Conservation (phyloP, 768 basidiomycete genomes). For the Mycena latifolia region DNA sequence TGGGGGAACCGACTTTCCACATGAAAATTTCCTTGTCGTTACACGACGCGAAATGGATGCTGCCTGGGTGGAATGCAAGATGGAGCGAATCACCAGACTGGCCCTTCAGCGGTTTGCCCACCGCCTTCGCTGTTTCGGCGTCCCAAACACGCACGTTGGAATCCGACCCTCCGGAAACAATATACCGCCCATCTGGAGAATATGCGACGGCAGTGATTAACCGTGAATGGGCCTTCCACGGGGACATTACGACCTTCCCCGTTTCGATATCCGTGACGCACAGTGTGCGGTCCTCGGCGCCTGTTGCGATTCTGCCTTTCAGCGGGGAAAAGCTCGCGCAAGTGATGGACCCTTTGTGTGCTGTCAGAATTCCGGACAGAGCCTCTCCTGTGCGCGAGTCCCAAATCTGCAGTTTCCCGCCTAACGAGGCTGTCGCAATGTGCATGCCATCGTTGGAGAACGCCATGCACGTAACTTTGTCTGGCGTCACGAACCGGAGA, state of each 20-base stretch:
- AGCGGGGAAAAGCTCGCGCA: neutral
- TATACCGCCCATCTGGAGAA: neutral
- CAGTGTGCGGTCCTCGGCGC: neutral
- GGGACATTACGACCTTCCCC: neutral
- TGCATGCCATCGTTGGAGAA: constrained; percentile 1
- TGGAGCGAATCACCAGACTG: neutral
- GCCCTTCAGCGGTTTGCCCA: constrained; percentile 1
- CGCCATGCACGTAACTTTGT: constrained; percentile 1
- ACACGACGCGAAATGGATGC: constrained; percentile 6
- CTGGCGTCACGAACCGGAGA: constrained; percentile 1
- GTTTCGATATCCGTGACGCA: neutral
- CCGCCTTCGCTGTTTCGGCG: neutral
- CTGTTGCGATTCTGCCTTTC: neutral
- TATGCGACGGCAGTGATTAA: neutral
- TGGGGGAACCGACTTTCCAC: neutral
- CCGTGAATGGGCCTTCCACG: neutral
- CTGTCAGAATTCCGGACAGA: neutral
- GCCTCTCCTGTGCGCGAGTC: constrained; percentile 2
- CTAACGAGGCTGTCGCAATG: neutral
- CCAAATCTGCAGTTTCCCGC: constrained; percentile 1
- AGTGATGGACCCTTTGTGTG: neutral
- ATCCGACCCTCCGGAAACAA: neutral
- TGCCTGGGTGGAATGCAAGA: neutral
- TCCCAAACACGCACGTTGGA: neutral
- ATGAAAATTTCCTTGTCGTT: constrained; percentile 1